phyloP scores from a whole-genome alignment of 2,329 filamentous ascomycete genomes.

The Didymosphaeria variabile region DNA sequence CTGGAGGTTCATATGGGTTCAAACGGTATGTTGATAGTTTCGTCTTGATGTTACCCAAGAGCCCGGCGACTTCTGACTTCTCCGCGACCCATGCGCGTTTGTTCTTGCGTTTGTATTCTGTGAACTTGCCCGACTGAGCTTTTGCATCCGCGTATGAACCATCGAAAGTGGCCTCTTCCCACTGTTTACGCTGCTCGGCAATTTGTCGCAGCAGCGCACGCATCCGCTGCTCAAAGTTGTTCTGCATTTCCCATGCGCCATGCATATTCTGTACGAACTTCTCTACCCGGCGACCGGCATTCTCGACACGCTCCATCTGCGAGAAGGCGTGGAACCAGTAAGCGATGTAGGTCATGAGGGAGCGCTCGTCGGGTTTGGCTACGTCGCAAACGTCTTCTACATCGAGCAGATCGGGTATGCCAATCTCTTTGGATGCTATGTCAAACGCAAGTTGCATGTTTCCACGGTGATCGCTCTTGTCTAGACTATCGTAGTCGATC shows the following conservation, averaged over 20 bases:
- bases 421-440: slow-evolving; percentile 94
- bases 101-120: slow-evolving; percentile 86
- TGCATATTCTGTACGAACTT: slow-evolving; percentile 99
- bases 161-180: slow-evolving; percentile 83
- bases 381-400: slow-evolving; percentile 99
- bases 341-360: slow-evolving; percentile 98
- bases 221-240: slow-evolving; percentile 92
- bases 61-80: slow-evolving; percentile 91
- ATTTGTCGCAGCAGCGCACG: slow-evolving; percentile 80
- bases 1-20: slow-evolving; percentile 88
- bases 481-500: slow-evolving; percentile 94
- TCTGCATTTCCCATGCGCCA: slow-evolving; percentile 99
- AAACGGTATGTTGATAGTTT: slow-evolving; percentile 95
- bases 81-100: slow-evolving; percentile 98
- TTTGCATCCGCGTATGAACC: slow-evolving; percentile 95
- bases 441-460: slow-evolving; percentile 99
- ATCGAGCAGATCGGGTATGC: slow-evolving; percentile 93
- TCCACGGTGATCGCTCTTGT: slow-evolving; percentile 91
- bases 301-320: slow-evolving; percentile 98
- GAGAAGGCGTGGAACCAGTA: slow-evolving; percentile 99
- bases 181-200: slow-evolving; percentile 74
- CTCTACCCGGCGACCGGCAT: slow-evolving; percentile 93
- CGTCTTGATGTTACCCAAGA: slow-evolving; percentile 98
- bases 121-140: slow-evolving; percentile 81
- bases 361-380: slow-evolving; percentile 92